phyloP scores from a whole-genome alignment of 805 yeast genomes.

The Maudiozyma bulderi region DNA sequence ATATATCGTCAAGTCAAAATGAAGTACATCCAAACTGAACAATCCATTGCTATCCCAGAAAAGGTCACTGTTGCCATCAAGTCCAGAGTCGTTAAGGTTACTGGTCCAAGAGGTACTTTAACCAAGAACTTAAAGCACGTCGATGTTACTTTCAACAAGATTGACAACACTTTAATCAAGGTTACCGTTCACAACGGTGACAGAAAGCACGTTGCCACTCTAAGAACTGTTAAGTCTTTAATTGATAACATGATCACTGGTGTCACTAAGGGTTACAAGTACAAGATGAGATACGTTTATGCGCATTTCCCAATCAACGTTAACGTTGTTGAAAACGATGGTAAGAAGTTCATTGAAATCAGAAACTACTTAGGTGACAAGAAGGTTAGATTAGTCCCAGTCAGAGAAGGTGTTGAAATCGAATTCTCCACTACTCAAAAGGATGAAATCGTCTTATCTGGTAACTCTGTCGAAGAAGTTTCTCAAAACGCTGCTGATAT shows the following conservation, averaged over 20 bases:
- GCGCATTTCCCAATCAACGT: conserved; percentile 99
- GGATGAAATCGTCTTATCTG: conserved; percentile 88
- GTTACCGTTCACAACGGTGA: conserved; percentile 96
- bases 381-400: conserved; percentile 81
- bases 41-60: conserved; percentile 77
- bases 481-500: conserved; percentile 98
- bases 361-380: conserved; percentile 99
- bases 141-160: conserved; percentile 84
- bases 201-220: conserved; percentile 99
- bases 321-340: conserved; percentile 75
- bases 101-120: conserved; percentile 96
- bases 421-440: conserved; percentile 76
- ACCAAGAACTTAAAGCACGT: conserved; percentile 88
- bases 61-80: conserved; percentile 86
- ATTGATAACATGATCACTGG: conserved; percentile 92
- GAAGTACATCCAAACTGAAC: conserved; percentile 88
- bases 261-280: conserved; percentile 98
- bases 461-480: conserved; percentile 70
- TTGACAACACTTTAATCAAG: conserved; percentile 66
- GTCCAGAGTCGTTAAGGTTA: conserved; percentile 80
- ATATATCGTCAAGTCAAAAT: conserved; percentile 23
- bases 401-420: conserved; percentile 82
- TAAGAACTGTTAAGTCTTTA: conserved; percentile 96
- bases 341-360: conserved; percentile 73
- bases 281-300: conserved; percentile 99